Evolutionary conservation across 1,284 basidiomycete species (phyloP), one percentile per base, ranked within the genome.

Genomic region (Pholiota adiposa): DNA sequence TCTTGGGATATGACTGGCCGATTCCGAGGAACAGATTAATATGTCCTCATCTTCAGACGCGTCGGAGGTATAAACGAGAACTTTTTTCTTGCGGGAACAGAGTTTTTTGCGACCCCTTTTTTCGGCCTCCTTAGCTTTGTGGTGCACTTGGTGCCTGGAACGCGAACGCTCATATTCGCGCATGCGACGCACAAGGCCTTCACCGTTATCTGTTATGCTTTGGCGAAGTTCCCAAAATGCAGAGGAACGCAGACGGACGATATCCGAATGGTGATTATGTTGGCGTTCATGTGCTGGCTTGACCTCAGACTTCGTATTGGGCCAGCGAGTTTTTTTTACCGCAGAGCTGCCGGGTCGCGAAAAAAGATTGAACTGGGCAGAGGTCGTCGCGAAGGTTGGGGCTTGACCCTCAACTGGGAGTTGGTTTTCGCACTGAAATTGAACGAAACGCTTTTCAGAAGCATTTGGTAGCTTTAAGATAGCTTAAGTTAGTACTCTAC

Each of bases 131-230:
- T 63, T 66, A 43, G 73, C 68, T 51, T 76, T 77, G 29, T 69
- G 68, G 61, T 76, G 73, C 16, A 73, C 69, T 43, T 70, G 74
- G 70, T 67, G 59, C 31, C 74, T 73, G 41, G 79, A 79, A 53
- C 84, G 77, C 29, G 78, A 77, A 52, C 77, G 73, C 70, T 90
- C 88, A 69, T 84, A 87, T 63, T 89, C 85, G 57, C 86, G 86
- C 88, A 90, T 90, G 56, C 86, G 84, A 56, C 77, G 81, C n/a
- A 90, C 80, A 50, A 90, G 79, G 12, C 85, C 83, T 65, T 90
- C 88, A 27, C 84, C 86, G 62, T 77, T 84, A 65, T 88, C 83
- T 36, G 77, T 75, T 23, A 90, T 78, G 61, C 82, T 88, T 66
- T 80, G 77, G 51, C 79, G 84, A 33, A 90, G 78, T 63, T 89